These are phyloP conservation scores for Rutstroemia sydowiana DNA, from an alignment of 2,329 filamentous ascomycete genomes.

Conservation along the genomic window DNA sequence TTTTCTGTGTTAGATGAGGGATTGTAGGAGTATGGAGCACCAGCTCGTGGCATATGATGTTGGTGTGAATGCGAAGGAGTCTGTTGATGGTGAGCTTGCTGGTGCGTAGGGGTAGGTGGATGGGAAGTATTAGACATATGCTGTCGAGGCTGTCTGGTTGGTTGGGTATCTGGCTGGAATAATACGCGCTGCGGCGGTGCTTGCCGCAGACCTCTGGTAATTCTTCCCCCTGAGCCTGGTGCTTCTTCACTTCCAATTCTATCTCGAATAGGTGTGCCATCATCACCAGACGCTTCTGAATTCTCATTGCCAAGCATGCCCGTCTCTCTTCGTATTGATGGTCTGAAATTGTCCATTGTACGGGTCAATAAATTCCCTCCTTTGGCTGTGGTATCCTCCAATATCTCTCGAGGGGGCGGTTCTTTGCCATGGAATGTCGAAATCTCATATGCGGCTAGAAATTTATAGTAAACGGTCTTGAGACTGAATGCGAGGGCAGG, in stretches of 20 bases:
- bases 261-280: conserved; percentile 51
- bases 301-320: conserved; percentile 45
- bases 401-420: conserved; percentile 78
- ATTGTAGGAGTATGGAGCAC: conserved; percentile 39
- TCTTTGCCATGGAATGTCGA: conserved; percentile 68
- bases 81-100: conserved; percentile 13
- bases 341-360: conserved; percentile 68
- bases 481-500: conserved; percentile 79
- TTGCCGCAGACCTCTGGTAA: conserved; percentile 63
- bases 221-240: conserved; percentile 46
- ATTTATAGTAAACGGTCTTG: conserved; percentile 86
- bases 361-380: conserved; percentile 72
- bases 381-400: conserved; percentile 72
- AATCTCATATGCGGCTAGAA: conserved; percentile 82
- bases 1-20: conserved; percentile 48
- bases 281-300: conserved; percentile 52
- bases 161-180: conserved; percentile 72
- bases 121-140: conserved; percentile 42
- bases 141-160: conserved; percentile 56
- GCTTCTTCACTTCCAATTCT: conserved; percentile 41
- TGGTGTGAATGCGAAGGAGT: conserved; percentile 21
- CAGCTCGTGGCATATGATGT: conserved; percentile 26
- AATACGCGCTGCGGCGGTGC: conserved; percentile 79
- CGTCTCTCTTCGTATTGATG: conserved; percentile 35
- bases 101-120: conserved; percentile 20